Conservation (phyloP, 805 yeast species). For the Tetrapisispora arboricola region DNA sequence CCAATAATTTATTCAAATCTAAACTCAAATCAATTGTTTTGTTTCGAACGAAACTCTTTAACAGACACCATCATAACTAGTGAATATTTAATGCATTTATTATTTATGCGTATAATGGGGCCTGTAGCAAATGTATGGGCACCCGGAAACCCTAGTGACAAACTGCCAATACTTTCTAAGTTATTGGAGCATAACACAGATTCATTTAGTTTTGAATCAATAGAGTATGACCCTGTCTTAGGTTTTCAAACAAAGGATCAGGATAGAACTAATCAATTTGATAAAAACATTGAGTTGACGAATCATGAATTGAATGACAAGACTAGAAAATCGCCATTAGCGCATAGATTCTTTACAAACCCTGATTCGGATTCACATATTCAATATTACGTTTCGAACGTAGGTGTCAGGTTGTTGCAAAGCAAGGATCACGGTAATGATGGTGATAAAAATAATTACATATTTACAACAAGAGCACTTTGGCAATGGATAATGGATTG, state of each 20-base stretch:
- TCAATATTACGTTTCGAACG: slow-evolving; percentile 63
- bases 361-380: slow-evolving; percentile 78
- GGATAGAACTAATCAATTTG: not conserved
- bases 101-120: slow-evolving; percentile 59
- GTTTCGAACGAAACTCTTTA: slow-evolving; percentile 51
- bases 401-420: slow-evolving; percentile 54
- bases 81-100: slow-evolving; percentile 50
- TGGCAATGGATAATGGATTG: slow-evolving; percentile 89
- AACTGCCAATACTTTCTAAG: slow-evolving; percentile 31
- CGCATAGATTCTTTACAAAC: slow-evolving; percentile 70
- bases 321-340: slow-evolving; percentile 47
- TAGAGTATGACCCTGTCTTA: slow-evolving; percentile 7
- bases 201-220: slow-evolving; percentile 28
- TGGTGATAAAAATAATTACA: slow-evolving; percentile 30
- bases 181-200: slow-evolving; percentile 26
- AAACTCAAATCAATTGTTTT: slow-evolving; percentile 63
- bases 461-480: slow-evolving; percentile 65
- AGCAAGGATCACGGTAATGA: slow-evolving; percentile 30
- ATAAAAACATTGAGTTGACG: slow-evolving; percentile 11
- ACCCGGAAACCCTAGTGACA: slow-evolving; percentile 43
- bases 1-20: slow-evolving; percentile 43
- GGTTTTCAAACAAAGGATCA: slow-evolving; percentile 1
- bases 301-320: slow-evolving; percentile 10
- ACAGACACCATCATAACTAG: slow-evolving; percentile 54
- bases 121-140: slow-evolving; percentile 60